phyloP scores from a whole-genome alignment of 1,139 yeast species.

The Yamadazyma mexicana region DNA sequence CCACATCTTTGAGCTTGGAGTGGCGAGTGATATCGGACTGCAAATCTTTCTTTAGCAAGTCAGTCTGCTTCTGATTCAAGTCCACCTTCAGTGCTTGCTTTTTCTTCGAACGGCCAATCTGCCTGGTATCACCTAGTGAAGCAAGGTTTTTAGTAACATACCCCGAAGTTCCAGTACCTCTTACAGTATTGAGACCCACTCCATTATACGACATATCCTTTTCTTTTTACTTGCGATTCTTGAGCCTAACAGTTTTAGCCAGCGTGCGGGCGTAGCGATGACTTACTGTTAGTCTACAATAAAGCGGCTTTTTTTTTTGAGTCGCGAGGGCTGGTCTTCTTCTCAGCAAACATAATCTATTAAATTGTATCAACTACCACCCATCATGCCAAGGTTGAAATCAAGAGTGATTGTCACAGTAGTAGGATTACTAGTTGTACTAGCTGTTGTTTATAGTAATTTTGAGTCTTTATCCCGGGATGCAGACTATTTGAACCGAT shows the following conservation, averaged over 20 bases:
- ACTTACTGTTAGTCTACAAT: not conserved
- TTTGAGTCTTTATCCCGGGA: slow-evolving; percentile 1
- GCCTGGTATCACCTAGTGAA: slow-evolving; percentile 16
- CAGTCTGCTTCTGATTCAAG: slow-evolving; percentile 12
- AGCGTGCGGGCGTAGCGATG: too few relatives aligned
- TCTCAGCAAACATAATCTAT: too few relatives aligned
- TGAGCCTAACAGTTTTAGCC: too few relatives aligned
- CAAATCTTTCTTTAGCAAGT: slow-evolving; percentile 17
- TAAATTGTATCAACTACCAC: not conserved
- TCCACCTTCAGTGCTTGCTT: slow-evolving; percentile 18
- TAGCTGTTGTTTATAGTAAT: not conserved
- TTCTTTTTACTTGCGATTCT: too few relatives aligned
- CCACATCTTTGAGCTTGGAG: slow-evolving; percentile 48
- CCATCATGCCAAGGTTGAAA: slow-evolving; percentile 7
- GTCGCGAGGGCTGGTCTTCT: too few relatives aligned
- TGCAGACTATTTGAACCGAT: not conserved
- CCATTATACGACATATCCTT: slow-evolving; percentile 62
- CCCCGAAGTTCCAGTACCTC: slow-evolving; percentile 79
- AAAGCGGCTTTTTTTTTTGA: not conserved
- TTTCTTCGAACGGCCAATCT: slow-evolving; percentile 11
- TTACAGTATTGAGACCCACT: slow-evolving; percentile 43
- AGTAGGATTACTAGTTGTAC: not conserved
- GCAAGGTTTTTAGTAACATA: slow-evolving; percentile 55
- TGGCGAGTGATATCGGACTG: slow-evolving; percentile 42
- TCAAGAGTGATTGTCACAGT: not conserved